phyloP scores from a whole-genome alignment of 2,329 filamentous ascomycete species.

The Zarea fungicola region DNA sequence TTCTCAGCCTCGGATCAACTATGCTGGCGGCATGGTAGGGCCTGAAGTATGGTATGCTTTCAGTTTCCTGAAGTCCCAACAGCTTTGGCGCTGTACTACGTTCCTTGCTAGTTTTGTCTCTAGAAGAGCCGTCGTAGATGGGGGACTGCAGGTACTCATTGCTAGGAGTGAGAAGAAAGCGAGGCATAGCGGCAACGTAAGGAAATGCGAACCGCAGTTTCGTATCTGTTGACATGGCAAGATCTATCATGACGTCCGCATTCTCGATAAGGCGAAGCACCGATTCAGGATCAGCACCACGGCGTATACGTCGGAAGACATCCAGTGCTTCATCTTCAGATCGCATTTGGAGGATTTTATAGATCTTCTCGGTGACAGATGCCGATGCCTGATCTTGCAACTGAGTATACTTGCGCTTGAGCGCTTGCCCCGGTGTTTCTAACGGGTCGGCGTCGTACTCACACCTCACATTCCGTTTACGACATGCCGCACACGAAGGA shows the following conservation, averaged over 20 bases:
- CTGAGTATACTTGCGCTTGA: neutral
- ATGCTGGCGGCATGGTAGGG: constrained; percentile 33
- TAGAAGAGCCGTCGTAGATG: constrained; percentile 21
- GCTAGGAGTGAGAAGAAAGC: constrained; percentile 2
- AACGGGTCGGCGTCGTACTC: neutral
- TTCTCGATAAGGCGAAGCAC: constrained; percentile 30
- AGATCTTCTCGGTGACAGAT: constrained; percentile 14
- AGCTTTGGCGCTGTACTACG: neutral
- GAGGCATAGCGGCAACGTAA: constrained; percentile 17
- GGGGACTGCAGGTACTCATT: constrained; percentile 25
- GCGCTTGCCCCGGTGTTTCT: neutral
- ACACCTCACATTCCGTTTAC: neutral
- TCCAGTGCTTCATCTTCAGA: constrained; percentile 27
- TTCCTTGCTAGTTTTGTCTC: constrained; percentile 1
- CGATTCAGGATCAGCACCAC: constrained; percentile 25
- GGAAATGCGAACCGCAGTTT: constrained; percentile 12
- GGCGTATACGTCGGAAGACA: constrained; percentile 30
- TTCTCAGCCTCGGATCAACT: constrained; percentile 27
- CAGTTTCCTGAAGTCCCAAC: constrained; percentile 11
- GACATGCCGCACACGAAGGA: neutral
- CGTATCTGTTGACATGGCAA: constrained; percentile 22
- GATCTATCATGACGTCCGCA: constrained; percentile 33
- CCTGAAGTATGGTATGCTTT: constrained; percentile 24
- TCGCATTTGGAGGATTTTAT: constrained; percentile 16
- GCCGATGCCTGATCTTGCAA: neutral